Conservation (phyloP, 176 grass and related monocot genomes). For the Neostapfia colusana region DNA sequence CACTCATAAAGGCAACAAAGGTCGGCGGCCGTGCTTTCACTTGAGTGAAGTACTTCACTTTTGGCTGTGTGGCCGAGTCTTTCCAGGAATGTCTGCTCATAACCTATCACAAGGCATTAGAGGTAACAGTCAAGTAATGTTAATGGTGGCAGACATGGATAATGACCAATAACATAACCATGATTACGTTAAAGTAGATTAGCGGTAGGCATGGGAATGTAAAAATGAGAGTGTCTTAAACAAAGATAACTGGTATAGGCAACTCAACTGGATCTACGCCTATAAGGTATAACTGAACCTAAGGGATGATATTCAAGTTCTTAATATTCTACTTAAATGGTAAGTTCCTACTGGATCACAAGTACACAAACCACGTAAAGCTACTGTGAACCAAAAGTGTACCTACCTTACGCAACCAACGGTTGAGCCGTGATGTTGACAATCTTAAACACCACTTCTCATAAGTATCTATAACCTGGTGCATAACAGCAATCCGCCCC, state of each 20-base stretch:
- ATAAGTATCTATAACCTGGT: constrained; percentile 76
- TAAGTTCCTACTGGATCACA: constrained; percentile 6
- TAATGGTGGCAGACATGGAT: constrained; percentile 4
- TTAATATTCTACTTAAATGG: background rate
- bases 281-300: constrained; percentile 10
- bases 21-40: constrained; percentile 89
- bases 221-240: background rate
- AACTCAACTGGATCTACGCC: background rate
- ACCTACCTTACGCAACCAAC: constrained; percentile 99
- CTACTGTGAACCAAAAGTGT: constrained; percentile 12
- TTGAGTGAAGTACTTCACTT: constrained; percentile 97
- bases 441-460: constrained; percentile 92
- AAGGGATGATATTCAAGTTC: background rate
- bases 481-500: constrained; percentile 74
- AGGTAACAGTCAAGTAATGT: background rate
- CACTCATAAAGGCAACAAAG: constrained; percentile 89
- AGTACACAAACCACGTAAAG: constrained; percentile 11
- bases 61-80: constrained; percentile 82
- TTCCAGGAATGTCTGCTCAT: constrained; percentile 98
- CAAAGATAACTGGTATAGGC: background rate
- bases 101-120: constrained; percentile 50
- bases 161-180: constrained; percentile 7
- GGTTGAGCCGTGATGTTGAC: constrained; percentile 81
- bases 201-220: background rate
- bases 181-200: background rate